Evolutionary conservation across 345 rosid genomes (phyloP).

Genomic region (Populus davidiana): DNA sequence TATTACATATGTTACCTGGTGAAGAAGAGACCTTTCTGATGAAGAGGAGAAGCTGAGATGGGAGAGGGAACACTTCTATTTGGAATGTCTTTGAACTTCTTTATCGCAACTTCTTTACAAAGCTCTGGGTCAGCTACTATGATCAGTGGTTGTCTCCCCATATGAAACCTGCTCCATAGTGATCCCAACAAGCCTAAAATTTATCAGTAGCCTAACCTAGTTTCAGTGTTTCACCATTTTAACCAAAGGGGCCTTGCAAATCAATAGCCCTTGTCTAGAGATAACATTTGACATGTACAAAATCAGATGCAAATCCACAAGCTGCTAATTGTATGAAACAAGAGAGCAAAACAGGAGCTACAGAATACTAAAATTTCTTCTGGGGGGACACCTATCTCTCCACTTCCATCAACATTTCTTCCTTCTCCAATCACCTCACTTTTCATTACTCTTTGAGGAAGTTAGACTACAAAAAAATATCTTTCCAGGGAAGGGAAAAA

Average conservation of each 20-base stretch:
- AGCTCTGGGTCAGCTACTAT: slow-evolving; percentile 80
- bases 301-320: neutral
- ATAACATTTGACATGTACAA: neutral
- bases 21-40: slow-evolving; percentile 94
- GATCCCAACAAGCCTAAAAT: neutral
- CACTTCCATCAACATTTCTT: neutral
- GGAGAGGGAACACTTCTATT: slow-evolving; percentile 96
- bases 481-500: neutral
- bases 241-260: neutral
- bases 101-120: slow-evolving; percentile 84
- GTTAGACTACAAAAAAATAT: neutral
- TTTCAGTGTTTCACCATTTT: neutral
- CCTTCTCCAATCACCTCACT: neutral
- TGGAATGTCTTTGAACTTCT: slow-evolving; percentile 75
- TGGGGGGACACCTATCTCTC: neutral
- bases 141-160: slow-evolving; percentile 94
- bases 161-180: slow-evolving; percentile 66
- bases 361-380: neutral
- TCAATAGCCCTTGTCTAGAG: neutral
- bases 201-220: neutral
- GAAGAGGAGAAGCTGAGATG: slow-evolving; percentile 88
- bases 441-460: neutral
- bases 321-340: neutral
- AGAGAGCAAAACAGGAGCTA: neutral
- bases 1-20: slow-evolving; percentile 44